phyloP scores from a whole-genome alignment of 176 grass and related monocot species.

The Musa beccarii region DNA sequence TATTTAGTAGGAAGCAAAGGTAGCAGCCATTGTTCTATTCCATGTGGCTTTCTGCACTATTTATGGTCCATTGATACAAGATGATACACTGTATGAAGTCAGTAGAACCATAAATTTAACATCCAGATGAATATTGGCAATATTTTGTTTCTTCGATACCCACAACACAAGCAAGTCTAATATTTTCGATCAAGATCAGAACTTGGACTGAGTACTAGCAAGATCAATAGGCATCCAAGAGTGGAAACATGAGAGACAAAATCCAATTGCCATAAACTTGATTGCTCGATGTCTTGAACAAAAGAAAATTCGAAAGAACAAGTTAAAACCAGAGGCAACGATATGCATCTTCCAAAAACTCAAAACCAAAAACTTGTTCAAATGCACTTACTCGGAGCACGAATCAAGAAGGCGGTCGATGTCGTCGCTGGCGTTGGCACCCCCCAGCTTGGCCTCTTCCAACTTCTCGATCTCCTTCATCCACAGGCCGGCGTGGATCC shows the following conservation, averaged over 20 bases:
- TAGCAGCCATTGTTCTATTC: too few relatives aligned
- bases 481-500: conserved; percentile 77
- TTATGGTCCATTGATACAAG: too few relatives aligned
- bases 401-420: conserved; percentile 86
- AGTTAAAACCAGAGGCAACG: background rate
- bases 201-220: background rate
- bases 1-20: too few relatives aligned
- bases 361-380: background rate
- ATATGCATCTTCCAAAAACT: background rate
- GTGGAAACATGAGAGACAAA: background rate
- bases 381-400: conserved; percentile 57
- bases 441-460: conserved; percentile 73
- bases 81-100: too few relatives aligned
- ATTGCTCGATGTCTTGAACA: background rate
- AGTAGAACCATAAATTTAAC: background rate
- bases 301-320: background rate
- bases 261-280: background rate
- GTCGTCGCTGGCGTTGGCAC: conserved; percentile 43
- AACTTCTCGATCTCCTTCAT: conserved; percentile 91
- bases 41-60: too few relatives aligned
- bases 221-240: background rate
- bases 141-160: background rate
- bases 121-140: background rate
- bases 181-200: background rate
- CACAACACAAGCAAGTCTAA: background rate